Percentiles rank a stretch among this genome's conserved stretches.
Evolutionary conservation across 2,329 filamentous ascomycete genomes (phyloP).

Genomic region (Juglanconis oblonga): DNA sequence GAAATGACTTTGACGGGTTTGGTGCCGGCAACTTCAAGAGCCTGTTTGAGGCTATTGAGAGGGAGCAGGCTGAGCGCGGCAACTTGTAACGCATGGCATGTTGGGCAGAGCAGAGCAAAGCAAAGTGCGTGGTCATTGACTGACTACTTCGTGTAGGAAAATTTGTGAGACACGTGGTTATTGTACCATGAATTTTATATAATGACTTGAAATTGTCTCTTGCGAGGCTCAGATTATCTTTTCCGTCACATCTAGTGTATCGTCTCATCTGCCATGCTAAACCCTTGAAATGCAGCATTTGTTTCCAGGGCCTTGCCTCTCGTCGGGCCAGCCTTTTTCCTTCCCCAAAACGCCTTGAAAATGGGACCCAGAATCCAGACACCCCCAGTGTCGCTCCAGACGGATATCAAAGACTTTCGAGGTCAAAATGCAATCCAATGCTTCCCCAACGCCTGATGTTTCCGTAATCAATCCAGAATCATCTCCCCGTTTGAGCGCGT

Average conservation of each 20-base stretch:
- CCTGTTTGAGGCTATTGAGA: slow-evolving; percentile 90
- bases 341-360: not conserved
- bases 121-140: not conserved
- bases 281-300: not conserved
- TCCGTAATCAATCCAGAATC: slow-evolving; percentile 36
- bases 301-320: not conserved
- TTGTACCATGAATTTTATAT: no score
- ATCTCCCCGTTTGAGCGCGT: slow-evolving; percentile 39
- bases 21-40: slow-evolving; percentile 96
- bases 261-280: no score
- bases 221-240: no score
- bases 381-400: not conserved
- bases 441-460: not conserved
- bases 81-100: slow-evolving; percentile 57
- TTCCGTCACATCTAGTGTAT: no score
- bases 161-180: no score
- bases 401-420: not conserved
- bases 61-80: slow-evolving; percentile 82
- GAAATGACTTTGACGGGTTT: slow-evolving; percentile 86
- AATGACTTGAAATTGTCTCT: no score
- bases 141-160: no score
- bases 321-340: not conserved
- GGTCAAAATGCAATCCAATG: not conserved
- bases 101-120: not conserved
- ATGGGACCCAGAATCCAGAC: slow-evolving; percentile 18